Evolutionary conservation across 192 early-diverging fungal genomes (phyloP), one percentile per base, ranked within the genome.

Genomic region (Backusella westeae): DNA sequence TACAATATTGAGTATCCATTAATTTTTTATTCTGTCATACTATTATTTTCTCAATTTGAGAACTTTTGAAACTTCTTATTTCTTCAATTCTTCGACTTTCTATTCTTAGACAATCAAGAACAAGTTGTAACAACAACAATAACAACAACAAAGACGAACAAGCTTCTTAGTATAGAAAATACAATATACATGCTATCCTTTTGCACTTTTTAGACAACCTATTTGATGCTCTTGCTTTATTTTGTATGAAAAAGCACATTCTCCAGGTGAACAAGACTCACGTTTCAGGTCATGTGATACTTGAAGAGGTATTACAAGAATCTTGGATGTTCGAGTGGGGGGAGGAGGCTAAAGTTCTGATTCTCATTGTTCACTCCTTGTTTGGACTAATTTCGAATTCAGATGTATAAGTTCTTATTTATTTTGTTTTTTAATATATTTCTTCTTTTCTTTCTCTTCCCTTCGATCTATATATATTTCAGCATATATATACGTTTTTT

Each of bases 371-470:
- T 34, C 29, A 26, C 74, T 75, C 66, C 66, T 75, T 68, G 38
- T 75, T 75, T 75, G 29, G 74, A 34, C 35, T 41, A 68, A 68
- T 75, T 75, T 75, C 42, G 74, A 75, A 75, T 75, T 75, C 74
- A 75, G 74, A 75, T 68, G 34, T 46, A 35, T 41, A 74, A 29
- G 19, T 39, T 69, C 68, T 52, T 72, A 44, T 71, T 49, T 49
- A n/a, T 49, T 29, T 71, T 71, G 9, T 69, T 39, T 35, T 69
- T 23, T 38, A 69, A 39, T 36, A 14, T 36, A 39, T 67, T 32
- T 75, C 63, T 21, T 52, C n/a, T 46, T n/a, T 19, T 52, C 12
- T 3, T 39, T 42, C 59, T 67, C 21, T 75, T 75, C n/a, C 32
- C 8, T 42, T 67, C 19, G 6, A 49, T 49, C 46, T 17, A 49